Conservation (phyloP, 225 moss, liverwort and hornwort species). For the Rhytidiadelphus loreus region DNA sequence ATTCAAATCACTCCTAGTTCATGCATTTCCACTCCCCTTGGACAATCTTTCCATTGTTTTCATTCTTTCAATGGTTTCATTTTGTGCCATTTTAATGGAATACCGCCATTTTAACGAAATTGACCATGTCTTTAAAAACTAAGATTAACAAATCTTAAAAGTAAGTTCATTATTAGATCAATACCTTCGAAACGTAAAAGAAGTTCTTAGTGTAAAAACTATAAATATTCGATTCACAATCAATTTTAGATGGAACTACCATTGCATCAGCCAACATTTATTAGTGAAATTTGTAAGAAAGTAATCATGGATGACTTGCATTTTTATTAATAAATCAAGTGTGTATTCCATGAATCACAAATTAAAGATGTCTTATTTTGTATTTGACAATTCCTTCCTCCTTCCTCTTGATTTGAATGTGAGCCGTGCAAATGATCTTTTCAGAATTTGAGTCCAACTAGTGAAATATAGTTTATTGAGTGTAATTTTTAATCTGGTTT, state of each 20-base stretch:
- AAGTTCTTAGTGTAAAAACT: background rate
- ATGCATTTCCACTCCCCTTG: too few species aligned
- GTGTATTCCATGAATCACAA: fast-evolving
- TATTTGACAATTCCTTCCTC: background rate
- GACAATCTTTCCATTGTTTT: too few species aligned
- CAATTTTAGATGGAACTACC: background rate
- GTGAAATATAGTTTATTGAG: background rate
- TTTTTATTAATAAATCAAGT: background rate
- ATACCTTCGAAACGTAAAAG: background rate
- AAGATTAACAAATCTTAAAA: background rate
- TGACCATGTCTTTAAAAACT: background rate
- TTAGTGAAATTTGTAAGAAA: background rate
- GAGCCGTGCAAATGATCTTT: background rate
- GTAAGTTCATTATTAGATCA: background rate
- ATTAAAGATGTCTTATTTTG: background rate
- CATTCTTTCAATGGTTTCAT: too few species aligned
- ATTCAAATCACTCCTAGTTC: too few species aligned
- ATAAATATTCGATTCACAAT: background rate
- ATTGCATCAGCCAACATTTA: background rate
- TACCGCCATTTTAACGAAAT: too few species aligned
- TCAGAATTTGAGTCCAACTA: background rate
- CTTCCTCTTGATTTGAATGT: background rate
- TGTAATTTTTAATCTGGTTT: fast-evolving
- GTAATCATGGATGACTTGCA: background rate
- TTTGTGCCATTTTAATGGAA: too few species aligned